These are phyloP conservation scores for Botrytis byssoidea DNA, from an alignment of 2,329 filamentous ascomycete genomes.

Conservation along the genomic window DNA sequence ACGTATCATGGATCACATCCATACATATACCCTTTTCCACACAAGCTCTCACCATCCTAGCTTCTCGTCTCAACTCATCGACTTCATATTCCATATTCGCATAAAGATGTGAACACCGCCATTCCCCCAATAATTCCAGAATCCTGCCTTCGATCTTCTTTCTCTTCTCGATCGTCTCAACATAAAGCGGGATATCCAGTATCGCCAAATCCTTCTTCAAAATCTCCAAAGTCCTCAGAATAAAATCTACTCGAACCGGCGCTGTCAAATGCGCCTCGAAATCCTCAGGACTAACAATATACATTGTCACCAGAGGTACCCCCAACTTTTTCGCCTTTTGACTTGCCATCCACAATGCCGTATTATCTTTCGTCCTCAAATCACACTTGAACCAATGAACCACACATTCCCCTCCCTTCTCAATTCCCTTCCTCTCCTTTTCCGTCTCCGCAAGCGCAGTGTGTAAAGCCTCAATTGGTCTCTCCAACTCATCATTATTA, in stretches of 20 bases:
- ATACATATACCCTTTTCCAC: slow-evolving; percentile 65
- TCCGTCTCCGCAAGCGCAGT: slow-evolving; percentile 61
- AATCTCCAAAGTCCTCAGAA: slow-evolving; percentile 66
- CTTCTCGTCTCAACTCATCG: slow-evolving; percentile 80
- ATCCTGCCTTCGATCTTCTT: slow-evolving; percentile 61
- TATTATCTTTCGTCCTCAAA: slow-evolving; percentile 72
- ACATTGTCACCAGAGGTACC: slow-evolving; percentile 72
- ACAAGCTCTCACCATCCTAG: slow-evolving; percentile 59
- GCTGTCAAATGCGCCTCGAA: slow-evolving; percentile 76
- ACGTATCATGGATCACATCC: slow-evolving; percentile 75
- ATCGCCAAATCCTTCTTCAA: slow-evolving; percentile 65
- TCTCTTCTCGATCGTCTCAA: slow-evolving; percentile 69
- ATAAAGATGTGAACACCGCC: slow-evolving; percentile 67
- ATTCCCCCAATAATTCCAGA: slow-evolving; percentile 63
- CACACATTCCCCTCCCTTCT: slow-evolving; percentile 56
- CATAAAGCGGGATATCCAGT: slow-evolving; percentile 73
- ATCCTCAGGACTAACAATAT: slow-evolving; percentile 79
- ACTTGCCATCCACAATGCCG: slow-evolving; percentile 64
- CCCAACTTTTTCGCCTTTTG: slow-evolving; percentile 63
- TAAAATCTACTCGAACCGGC: slow-evolving; percentile 75
- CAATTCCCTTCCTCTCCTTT: slow-evolving; percentile 50
- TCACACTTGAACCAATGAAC: slow-evolving; percentile 93
- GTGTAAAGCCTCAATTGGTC: slow-evolving; percentile 69
- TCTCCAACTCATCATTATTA: slow-evolving; percentile 63
- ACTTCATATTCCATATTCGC: slow-evolving; percentile 91